phyloP scores from a whole-genome alignment of 768 basidiomycete genomes.

The Exsudoporus frostii region DNA sequence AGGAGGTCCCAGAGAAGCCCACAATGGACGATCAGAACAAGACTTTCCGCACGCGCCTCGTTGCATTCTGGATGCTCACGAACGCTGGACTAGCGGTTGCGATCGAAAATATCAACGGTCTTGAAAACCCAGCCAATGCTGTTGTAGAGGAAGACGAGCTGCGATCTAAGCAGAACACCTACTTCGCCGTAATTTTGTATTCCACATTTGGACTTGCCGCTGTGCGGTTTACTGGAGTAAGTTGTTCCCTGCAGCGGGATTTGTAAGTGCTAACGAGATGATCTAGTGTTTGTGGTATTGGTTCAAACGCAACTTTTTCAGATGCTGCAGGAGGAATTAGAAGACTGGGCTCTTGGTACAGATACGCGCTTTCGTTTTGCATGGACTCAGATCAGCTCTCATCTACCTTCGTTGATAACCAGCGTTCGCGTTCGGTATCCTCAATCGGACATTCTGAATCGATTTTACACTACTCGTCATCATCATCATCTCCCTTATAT shows the following conservation, averaged over 20 bases:
- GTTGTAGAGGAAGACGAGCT: slow-evolving; percentile 40
- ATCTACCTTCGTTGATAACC: slow-evolving; percentile 34
- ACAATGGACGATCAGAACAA: slow-evolving; percentile 87
- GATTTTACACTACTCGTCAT: slow-evolving; percentile 23
- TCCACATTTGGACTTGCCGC: slow-evolving; percentile 71
- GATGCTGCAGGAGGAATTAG: slow-evolving; percentile 75
- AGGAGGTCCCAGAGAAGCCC: slow-evolving; percentile 72
- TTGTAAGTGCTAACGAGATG: slow-evolving; percentile 2
- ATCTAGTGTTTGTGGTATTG: slow-evolving; percentile 76
- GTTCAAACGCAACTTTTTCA: slow-evolving; percentile 80
- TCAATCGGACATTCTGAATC: slow-evolving; percentile 23
- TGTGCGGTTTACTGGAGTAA: slow-evolving; percentile 73
- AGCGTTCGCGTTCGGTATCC: slow-evolving; percentile 13
- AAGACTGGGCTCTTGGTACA: not conserved
- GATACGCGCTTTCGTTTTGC: slow-evolving; percentile 17
- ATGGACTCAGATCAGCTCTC: slow-evolving; percentile 26
- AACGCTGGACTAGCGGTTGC: slow-evolving; percentile 72
- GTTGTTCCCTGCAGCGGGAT: slow-evolving; percentile 28
- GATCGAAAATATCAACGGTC: slow-evolving; percentile 72
- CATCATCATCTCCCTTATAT: slow-evolving; percentile 10
- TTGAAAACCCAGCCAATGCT: slow-evolving; percentile 40
- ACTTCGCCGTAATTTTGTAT: slow-evolving; percentile 78
- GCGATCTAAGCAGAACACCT: slow-evolving; percentile 50
- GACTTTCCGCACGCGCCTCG: slow-evolving; percentile 89
- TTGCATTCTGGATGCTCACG: slow-evolving; percentile 74